A percentile compares a stretch with the other conserved stretches of the same genome.
These are phyloP conservation scores for Heterobasidion annosum DNA, from an alignment of 1,284 basidiomycete species.

Conservation along the genomic window DNA sequence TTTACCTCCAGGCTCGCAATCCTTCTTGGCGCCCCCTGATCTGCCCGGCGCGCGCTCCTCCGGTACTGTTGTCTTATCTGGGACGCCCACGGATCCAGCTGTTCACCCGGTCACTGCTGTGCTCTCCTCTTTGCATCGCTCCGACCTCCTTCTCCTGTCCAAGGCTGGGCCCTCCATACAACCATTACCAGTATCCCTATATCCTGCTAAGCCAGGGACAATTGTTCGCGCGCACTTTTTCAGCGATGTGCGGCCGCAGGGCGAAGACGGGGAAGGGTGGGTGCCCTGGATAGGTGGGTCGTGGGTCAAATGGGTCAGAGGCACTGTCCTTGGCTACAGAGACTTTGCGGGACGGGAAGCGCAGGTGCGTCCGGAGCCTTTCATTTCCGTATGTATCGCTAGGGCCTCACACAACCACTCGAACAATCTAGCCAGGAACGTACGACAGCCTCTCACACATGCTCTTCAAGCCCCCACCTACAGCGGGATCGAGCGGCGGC, in stretches of 20 bases:
- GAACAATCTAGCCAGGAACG: conserved; percentile 46
- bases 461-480: conserved; percentile 47
- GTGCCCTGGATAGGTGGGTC: conserved; percentile 41
- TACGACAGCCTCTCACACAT: conserved; percentile 61
- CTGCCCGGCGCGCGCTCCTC: conserved; percentile 18
- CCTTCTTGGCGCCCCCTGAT: conserved; percentile 10
- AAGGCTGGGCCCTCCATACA: conserved; percentile 19
- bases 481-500: conserved; percentile 63
- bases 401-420: not conserved
- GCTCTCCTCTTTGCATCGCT: conserved; percentile 48
- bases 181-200: conserved; percentile 60
- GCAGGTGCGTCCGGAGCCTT: conserved; percentile 27
- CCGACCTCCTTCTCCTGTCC: conserved; percentile 49
- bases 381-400: not conserved
- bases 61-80: conserved; percentile 35
- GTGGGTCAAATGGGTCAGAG: conserved; percentile 46
- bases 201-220: conserved; percentile 45
- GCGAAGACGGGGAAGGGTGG: conserved; percentile 31
- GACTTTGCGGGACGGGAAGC: conserved; percentile 51
- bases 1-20: conserved; percentile 14
- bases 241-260: conserved; percentile 26
- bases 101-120: conserved; percentile 40
- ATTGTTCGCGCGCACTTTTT: conserved; percentile 51
- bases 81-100: conserved; percentile 14
- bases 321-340: conserved; percentile 46